A percentile compares a stretch with the other conserved stretches of the same genome.
These are phyloP conservation scores for Taxillus chinensis DNA, from an alignment of 164 flowering plant species.

Conservation along the genomic window DNA sequence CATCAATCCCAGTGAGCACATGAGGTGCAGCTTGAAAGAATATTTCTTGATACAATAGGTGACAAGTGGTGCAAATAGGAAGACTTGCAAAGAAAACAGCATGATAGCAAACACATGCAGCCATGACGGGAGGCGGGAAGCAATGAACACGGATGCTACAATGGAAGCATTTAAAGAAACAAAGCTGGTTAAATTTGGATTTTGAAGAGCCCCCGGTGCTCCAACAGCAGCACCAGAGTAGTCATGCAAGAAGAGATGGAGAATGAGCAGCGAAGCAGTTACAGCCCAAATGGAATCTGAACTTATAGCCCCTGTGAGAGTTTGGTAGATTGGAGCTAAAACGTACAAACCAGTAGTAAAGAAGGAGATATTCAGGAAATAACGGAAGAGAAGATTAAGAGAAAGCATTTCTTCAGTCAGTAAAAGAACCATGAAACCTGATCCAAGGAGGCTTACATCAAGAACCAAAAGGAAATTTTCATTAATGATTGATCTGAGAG, in stretches of 20 bases:
- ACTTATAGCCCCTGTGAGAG: constrained; percentile 83
- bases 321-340: constrained; percentile 78
- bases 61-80: constrained; percentile 85
- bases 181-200: constrained; percentile 68
- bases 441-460: constrained; percentile 50
- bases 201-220: constrained; percentile 63
- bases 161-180: constrained; percentile 85
- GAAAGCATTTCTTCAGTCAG: constrained; percentile 60
- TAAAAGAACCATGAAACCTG: constrained; percentile 63
- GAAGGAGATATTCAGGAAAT: constrained; percentile 58
- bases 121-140: constrained; percentile 89
- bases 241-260: constrained; percentile 92
- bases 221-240: constrained; percentile 68
- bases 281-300: constrained; percentile 93
- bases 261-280: constrained; percentile 49
- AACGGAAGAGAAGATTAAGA: constrained; percentile 37
- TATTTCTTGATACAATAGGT: constrained; percentile 67
- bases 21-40: constrained; percentile 57
- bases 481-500: constrained; percentile 46
- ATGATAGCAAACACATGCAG: constrained; percentile 74
- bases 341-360: constrained; percentile 66
- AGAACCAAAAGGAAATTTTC: constrained; percentile 56
- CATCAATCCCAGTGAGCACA: constrained; percentile 61
- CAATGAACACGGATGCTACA: constrained; percentile 84
- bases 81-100: constrained; percentile 85